These are phyloP conservation scores for Salvia splendens DNA, from an alignment of 257 asterid genomes.

Conservation along the genomic window DNA sequence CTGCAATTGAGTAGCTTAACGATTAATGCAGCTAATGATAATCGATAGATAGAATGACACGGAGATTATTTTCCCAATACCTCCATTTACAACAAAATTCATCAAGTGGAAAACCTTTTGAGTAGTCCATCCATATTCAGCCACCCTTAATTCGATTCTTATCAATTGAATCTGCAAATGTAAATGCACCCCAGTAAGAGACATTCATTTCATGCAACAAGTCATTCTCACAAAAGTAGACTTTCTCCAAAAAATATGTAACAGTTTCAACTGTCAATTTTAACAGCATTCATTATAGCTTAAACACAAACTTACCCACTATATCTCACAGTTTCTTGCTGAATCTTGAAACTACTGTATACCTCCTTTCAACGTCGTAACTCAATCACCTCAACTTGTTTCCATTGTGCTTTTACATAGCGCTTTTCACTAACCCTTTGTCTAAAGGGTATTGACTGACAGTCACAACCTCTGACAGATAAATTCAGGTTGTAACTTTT, in stretches of 20 bases:
- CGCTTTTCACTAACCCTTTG: not conserved
- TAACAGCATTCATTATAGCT: not conserved
- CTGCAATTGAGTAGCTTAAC: slow-evolving; percentile 50
- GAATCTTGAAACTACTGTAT: not conserved
- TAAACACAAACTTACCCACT: not conserved
- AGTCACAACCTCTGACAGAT: not conserved
- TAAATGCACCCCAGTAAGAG: slow-evolving; percentile 26
- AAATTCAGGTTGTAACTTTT: not conserved
- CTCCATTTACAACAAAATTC: slow-evolving; percentile 95
- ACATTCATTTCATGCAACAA: slow-evolving; percentile 6
- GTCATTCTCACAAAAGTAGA: not conserved
- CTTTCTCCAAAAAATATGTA: not conserved
- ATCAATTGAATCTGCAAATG: slow-evolving; percentile 78
- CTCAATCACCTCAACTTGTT: not conserved
- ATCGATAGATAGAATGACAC: slow-evolving; percentile 3
- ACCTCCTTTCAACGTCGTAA: not conserved
- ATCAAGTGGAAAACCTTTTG: slow-evolving; percentile 94
- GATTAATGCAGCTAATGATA: slow-evolving; percentile 22
- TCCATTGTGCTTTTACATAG: not conserved
- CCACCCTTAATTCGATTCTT: slow-evolving; percentile 84
- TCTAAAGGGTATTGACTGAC: not conserved
- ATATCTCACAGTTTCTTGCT: not conserved
- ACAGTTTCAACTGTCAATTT: not conserved
- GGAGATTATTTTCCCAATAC: slow-evolving; percentile 38
- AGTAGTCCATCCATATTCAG: slow-evolving; percentile 95